Conservation (phyloP, 768 basidiomycete species). For the Ramaria rubella region DNA sequence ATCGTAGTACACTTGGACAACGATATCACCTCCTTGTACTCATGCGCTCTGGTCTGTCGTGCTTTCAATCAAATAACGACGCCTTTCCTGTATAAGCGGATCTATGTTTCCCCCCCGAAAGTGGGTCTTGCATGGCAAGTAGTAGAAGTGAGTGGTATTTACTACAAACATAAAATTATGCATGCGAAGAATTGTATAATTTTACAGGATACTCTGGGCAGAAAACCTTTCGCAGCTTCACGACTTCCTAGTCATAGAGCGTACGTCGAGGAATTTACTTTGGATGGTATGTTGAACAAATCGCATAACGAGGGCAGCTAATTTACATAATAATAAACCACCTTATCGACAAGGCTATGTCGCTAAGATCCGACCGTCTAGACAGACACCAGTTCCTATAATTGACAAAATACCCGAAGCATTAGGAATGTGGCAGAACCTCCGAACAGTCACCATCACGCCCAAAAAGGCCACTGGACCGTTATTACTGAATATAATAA, state of each 20-base stretch:
- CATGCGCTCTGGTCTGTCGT: constrained; percentile 40
- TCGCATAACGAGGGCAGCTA: not conserved
- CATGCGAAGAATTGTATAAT: constrained; percentile 25
- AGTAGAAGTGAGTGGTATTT: constrained; percentile 28
- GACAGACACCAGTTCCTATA: not conserved
- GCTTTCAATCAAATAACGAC: constrained; percentile 41
- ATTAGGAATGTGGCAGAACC: constrained; percentile 16
- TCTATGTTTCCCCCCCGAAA: constrained; percentile 37
- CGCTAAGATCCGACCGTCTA: constrained; percentile 10
- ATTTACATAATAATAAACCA: not conserved
- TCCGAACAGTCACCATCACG: constrained; percentile 13
- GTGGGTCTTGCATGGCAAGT: constrained; percentile 13
- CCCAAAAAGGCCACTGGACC: constrained; percentile 11
- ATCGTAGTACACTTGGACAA: constrained; percentile 29
- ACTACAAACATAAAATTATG: constrained; percentile 23
- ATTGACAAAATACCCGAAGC: constrained; percentile 13
- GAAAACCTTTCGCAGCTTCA: constrained; percentile 36
- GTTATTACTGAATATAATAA: constrained; percentile 12
- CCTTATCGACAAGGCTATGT: constrained; percentile 17
- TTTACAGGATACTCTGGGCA: constrained; percentile 18
- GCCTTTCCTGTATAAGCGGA: constrained; percentile 38
- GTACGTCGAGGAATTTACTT: constrained; percentile 28
- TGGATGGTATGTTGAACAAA: not conserved
- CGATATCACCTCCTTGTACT: constrained; percentile 32
- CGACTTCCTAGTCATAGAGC: constrained; percentile 32